A percentile compares a stretch with the other conserved stretches of the same genome.
phyloP scores from a whole-genome alignment of 139 green algal species.

The Coelastrella sp. region DNA sequence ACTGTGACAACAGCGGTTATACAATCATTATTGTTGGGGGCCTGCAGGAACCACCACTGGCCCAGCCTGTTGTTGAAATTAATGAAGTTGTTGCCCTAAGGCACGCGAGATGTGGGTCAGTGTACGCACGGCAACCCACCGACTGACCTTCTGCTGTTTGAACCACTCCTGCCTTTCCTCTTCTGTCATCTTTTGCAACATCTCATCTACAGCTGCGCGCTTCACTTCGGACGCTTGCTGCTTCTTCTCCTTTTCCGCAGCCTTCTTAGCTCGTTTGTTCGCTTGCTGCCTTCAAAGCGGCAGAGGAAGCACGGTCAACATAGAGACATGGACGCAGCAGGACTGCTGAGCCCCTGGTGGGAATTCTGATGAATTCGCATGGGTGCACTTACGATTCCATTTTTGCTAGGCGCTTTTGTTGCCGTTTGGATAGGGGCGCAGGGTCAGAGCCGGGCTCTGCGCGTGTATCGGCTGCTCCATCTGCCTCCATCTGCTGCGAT shows the following conservation, averaged over 20 bases:
- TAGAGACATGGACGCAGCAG: not conserved
- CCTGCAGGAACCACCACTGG: not conserved
- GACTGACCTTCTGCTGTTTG: slow-evolving; percentile 31
- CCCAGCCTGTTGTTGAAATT: not conserved
- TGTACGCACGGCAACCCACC: not conserved
- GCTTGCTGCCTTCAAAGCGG: not conserved
- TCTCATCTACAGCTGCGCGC: not conserved
- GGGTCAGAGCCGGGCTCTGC: not conserved
- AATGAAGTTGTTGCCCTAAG: not conserved
- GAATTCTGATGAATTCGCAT: not conserved
- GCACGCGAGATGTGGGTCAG: not conserved
- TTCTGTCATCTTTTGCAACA: slow-evolving; percentile 41
- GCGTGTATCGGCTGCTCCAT: not conserved
- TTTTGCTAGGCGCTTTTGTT: slow-evolving; percentile 19
- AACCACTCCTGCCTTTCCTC: slow-evolving; percentile 22
- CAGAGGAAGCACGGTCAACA: not conserved
- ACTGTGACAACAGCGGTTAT: too few relatives aligned
- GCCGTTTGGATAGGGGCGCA: slow-evolving; percentile 10
- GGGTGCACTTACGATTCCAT: not conserved
- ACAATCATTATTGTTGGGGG: too few relatives aligned
- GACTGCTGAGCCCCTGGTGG: not conserved
- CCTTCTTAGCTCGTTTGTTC: not conserved
- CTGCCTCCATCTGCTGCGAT: not conserved
- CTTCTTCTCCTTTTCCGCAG: slow-evolving; percentile 11
- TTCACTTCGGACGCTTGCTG: slow-evolving; percentile 4